Conservation (phyloP, 768 basidiomycete species). For the Phlegmacium glaucopus region DNA sequence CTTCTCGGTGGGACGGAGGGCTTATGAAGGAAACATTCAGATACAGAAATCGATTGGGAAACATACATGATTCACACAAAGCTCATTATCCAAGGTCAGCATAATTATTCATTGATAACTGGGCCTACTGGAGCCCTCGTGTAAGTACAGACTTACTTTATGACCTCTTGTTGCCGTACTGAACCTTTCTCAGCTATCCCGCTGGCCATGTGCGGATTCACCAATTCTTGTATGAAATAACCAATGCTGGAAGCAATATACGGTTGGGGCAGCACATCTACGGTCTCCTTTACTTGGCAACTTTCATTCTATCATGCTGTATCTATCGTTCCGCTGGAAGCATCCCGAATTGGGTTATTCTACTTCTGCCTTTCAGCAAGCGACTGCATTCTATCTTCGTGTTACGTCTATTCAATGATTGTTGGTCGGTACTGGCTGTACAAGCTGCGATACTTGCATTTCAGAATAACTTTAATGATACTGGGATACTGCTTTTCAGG, state of each 20-base stretch:
- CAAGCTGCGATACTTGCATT: slow-evolving; percentile 68
- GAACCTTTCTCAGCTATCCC: slow-evolving; percentile 66
- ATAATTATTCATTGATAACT: slow-evolving; percentile 74
- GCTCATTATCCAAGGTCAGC: slow-evolving; percentile 75
- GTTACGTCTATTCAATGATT: slow-evolving; percentile 93
- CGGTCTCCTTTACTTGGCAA: slow-evolving; percentile 64
- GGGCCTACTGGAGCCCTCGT: slow-evolving; percentile 94
- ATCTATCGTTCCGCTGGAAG: slow-evolving; percentile 64
- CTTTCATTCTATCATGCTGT: slow-evolving; percentile 58
- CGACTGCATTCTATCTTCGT: slow-evolving; percentile 92
- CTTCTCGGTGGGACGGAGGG: slow-evolving; percentile 11
- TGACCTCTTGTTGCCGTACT: neutral
- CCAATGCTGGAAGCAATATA: slow-evolving; percentile 58
- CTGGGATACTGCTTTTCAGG: slow-evolving; percentile 74
- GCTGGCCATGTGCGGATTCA: slow-evolving; percentile 91
- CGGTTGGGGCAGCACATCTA: slow-evolving; percentile 76
- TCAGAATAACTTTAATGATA: slow-evolving; percentile 53
- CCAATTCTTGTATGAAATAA: slow-evolving; percentile 60
- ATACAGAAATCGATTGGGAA: slow-evolving; percentile 98
- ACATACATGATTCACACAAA: slow-evolving; percentile 92
- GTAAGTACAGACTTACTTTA: slow-evolving; percentile 40
- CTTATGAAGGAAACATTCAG: slow-evolving; percentile 36
- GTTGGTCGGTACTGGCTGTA: slow-evolving; percentile 71
- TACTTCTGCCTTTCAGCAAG: slow-evolving; percentile 84
- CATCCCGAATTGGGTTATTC: slow-evolving; percentile 67